Conservation (phyloP, 2,329 filamentous ascomycete species). For the Neurospora crassa region DNA sequence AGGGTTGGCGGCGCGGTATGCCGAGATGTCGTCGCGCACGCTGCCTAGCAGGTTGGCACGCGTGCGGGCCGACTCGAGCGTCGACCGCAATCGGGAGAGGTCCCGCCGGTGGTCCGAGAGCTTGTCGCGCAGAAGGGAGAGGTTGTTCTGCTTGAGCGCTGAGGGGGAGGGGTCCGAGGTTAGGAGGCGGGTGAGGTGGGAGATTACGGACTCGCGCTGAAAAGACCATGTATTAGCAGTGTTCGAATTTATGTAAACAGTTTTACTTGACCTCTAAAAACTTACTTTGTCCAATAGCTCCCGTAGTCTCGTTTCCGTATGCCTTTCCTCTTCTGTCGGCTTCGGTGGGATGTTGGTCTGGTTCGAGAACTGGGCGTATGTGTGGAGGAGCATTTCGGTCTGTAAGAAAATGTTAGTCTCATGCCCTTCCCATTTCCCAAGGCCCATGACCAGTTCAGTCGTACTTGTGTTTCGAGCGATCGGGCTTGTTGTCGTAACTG, state of each 20-base stretch:
- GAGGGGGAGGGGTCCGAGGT: slow-evolving; percentile 87
- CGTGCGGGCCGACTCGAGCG: slow-evolving; percentile 70
- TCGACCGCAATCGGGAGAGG: slow-evolving; percentile 61
- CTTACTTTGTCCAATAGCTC: slow-evolving; percentile 74
- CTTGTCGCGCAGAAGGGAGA: slow-evolving; percentile 83
- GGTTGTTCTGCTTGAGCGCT: slow-evolving; percentile 93
- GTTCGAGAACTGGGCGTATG: slow-evolving; percentile 84
- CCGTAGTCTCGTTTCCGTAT: slow-evolving; percentile 70
- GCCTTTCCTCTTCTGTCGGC: slow-evolving; percentile 74
- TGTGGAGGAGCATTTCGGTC: slow-evolving; percentile 77
- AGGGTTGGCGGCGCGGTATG: slow-evolving; percentile 75
- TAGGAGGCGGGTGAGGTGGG: slow-evolving; percentile 77
- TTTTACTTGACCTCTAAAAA: neutral
- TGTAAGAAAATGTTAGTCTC: slow-evolving; percentile 26
- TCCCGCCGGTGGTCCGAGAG: slow-evolving; percentile 80
- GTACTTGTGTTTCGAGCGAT: slow-evolving; percentile 80
- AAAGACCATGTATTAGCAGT: neutral
- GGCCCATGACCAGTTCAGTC: neutral
- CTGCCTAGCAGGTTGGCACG: slow-evolving; percentile 83
- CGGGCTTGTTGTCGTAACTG: slow-evolving; percentile 90
- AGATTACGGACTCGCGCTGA: slow-evolving; percentile 72
- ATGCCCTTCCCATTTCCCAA: neutral
- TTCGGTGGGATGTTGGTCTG: slow-evolving; percentile 70
- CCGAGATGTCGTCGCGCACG: slow-evolving; percentile 84
- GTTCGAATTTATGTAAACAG: neutral